phyloP scores from a whole-genome alignment of 2,329 filamentous ascomycete species.

The Trichoderma gracile region DNA sequence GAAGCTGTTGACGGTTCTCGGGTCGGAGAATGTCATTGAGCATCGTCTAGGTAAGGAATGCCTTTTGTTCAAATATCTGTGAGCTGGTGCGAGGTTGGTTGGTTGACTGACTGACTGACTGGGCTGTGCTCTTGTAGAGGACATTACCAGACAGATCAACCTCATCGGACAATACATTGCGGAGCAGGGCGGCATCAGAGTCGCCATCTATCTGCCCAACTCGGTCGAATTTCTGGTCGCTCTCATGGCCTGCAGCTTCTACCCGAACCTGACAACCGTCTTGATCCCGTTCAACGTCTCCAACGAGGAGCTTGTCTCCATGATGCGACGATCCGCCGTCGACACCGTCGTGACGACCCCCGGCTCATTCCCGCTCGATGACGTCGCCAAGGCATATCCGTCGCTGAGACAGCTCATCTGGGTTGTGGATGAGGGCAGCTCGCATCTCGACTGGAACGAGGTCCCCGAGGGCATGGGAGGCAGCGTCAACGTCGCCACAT shows the following conservation, averaged over 20 bases:
- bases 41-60: conserved; percentile 59
- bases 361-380: conserved; percentile 80
- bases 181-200: conserved; percentile 69
- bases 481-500: conserved; percentile 80
- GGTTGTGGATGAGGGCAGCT: conserved; percentile 88
- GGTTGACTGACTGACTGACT: conserved; percentile 21
- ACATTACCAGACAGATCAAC: conserved; percentile 83
- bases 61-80: background rate
- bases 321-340: conserved; percentile 71
- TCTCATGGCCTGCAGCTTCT: conserved; percentile 88
- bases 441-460: conserved; percentile 94
- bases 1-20: conserved; percentile 76
- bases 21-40: conserved; percentile 71
- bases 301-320: conserved; percentile 66
- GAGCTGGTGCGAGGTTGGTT: background rate
- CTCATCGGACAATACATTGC: conserved; percentile 77
- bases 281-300: conserved; percentile 81
- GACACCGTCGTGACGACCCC: conserved; percentile 84
- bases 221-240: conserved; percentile 82
- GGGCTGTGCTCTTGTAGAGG: conserved; percentile 45
- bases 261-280: conserved; percentile 74
- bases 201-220: conserved; percentile 91
- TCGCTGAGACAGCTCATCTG: conserved; percentile 79
- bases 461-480: conserved; percentile 75
- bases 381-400: conserved; percentile 67